Base-by-base conservation (phyloP, 2,329 filamentous ascomycete genomes). In the Diaporthe eres region DNA sequence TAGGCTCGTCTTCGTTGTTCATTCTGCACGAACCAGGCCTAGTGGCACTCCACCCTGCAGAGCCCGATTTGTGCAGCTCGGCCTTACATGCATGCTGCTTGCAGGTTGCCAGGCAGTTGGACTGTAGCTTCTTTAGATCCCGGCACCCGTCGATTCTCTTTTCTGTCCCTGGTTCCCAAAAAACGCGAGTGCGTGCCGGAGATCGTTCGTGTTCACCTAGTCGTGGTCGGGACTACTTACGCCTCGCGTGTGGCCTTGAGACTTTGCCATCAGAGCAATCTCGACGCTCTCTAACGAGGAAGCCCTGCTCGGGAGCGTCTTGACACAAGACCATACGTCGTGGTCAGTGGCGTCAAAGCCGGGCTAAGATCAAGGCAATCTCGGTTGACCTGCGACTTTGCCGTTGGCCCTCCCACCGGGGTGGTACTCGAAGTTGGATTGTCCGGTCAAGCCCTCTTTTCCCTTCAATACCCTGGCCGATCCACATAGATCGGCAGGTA, bases 401-500 rank as follows among this genome's bases (percentile, higher is more conserved):
- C 49, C 31, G 72, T 73, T 75, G 75, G 75, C 28, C 37, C 68
- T 47, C 49, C 57, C 61, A 49, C 51, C 74, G 44, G 51, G 70
- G 49, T n/a, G 55, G 51, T 65, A 58, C 63, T 75, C 42, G 53
- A 63, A 61, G 57, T 68, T 65, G 76, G 58, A 34, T 53, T 53
- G 67, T 71, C 47, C 63, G 61, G 73, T 49, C 68, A 51, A 57
- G 71, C 49, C 37, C 57, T 75, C 72, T 57, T 51, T 37, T 58
- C 39, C 74, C 51, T 71, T 34, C 49, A 65, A 37, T 44, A 34
- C 28, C 72, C 76, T 53, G n/a, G 60, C 53, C 76, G 61, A 58
- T 74, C 63, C 57, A 63, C 63, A 71, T 51, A 74, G 71, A 71
- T 71, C 74, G 31, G 70, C 55, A 77, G 68, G 71, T 65, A 71